phyloP scores from a whole-genome alignment of 1,284 basidiomycete genomes.

The Microbotryomycetes sp. region DNA sequence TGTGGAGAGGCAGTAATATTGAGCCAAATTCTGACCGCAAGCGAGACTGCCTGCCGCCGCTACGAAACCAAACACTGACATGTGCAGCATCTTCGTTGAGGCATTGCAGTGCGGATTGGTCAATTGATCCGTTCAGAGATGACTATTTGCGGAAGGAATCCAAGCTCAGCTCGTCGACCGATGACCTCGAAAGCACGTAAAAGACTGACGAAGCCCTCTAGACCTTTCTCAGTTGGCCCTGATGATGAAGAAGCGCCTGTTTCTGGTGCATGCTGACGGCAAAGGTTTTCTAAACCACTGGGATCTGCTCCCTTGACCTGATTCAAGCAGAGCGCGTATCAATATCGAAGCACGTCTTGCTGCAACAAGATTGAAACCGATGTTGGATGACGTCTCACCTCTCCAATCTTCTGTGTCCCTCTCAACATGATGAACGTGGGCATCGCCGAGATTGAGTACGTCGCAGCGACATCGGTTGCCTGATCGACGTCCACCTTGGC shows the following conservation, averaged over 20 bases:
- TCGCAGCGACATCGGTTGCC: conserved; percentile 26
- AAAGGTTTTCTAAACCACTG: conserved; percentile 23
- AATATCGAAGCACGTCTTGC: not conserved
- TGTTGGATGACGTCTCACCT: not conserved
- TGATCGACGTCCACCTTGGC: conserved; percentile 36
- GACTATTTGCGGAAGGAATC: conserved; percentile 12
- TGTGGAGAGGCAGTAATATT: not conserved
- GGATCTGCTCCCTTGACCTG: conserved; percentile 36
- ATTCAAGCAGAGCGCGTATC: too few relatives aligned
- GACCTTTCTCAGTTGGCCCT: conserved; percentile 28
- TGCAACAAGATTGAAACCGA: too few relatives aligned
- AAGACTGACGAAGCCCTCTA: conserved; percentile 33
- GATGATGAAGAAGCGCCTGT: not conserved
- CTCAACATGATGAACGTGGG: conserved; percentile 13
- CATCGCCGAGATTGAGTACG: conserved; percentile 29
- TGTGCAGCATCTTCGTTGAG: conserved; percentile 33
- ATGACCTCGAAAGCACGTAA: not conserved
- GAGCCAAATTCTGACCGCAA: too few relatives aligned
- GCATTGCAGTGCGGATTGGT: conserved; percentile 32
- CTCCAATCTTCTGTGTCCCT: not conserved
- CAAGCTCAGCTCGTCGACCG: not conserved
- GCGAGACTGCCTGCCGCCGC: too few relatives aligned
- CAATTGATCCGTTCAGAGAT: conserved; percentile 29
- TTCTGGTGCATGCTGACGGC: conserved; percentile 31
- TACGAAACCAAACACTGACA: too few relatives aligned